Conservation (phyloP, 2,329 filamentous ascomycete species). For the Phyllosticta citriasiana region DNA sequence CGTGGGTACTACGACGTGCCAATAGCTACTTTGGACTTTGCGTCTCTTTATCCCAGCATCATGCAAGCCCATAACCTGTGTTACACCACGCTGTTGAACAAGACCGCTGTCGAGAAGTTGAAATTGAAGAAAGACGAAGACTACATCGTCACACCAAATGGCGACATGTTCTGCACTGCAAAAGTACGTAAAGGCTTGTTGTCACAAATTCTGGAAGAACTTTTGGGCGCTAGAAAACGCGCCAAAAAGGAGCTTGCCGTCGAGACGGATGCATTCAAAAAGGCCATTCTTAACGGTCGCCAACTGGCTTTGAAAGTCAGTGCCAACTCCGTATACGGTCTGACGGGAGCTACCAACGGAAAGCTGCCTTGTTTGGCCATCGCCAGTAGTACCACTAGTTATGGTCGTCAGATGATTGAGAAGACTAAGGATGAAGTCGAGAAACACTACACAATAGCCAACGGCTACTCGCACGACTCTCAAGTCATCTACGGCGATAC, state of each 20-base stretch:
- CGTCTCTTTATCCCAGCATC: conserved; percentile 95
- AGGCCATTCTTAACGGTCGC: conserved; percentile 93
- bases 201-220: conserved; percentile 89
- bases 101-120: conserved; percentile 64
- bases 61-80: conserved; percentile 98
- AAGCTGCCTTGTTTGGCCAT: conserved; percentile 93
- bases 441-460: conserved; percentile 76
- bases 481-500: conserved; percentile 98
- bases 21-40: conserved; percentile 95
- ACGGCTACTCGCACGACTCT: conserved; percentile 89
- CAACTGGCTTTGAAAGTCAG: conserved; percentile 93
- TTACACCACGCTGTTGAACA: conserved; percentile 86
- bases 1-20: conserved; percentile 92
- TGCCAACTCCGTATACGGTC: conserved; percentile 94
- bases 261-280: conserved; percentile 94
- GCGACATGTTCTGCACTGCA: conserved; percentile 80
- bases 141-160: conserved; percentile 92
- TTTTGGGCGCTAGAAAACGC: conserved; percentile 83
- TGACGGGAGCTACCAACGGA: conserved; percentile 91
- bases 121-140: conserved; percentile 78
- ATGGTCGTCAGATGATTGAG: conserved; percentile 98
- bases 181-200: conserved; percentile 87
- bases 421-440: conserved; percentile 96
- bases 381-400: conserved; percentile 93
- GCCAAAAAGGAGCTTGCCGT: conserved; percentile 82